Evolutionary conservation across 2,329 filamentous ascomycete genomes (phyloP).

Genomic region (Penicillium sp.): DNA sequence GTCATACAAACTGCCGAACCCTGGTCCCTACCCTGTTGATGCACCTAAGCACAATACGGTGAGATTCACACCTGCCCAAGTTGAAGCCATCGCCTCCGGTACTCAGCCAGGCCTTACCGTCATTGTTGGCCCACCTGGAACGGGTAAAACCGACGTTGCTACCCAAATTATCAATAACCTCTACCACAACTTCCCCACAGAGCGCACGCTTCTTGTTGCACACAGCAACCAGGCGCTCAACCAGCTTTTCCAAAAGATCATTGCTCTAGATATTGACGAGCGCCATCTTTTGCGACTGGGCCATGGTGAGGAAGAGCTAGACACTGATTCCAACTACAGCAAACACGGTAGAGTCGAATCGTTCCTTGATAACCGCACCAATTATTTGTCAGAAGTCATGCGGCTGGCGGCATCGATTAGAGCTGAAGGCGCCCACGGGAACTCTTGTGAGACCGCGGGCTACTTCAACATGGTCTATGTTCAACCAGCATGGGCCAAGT

Average conservation of each 20-base stretch:
- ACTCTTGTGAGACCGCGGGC: slow-evolving; percentile 91
- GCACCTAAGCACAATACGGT: slow-evolving; percentile 77
- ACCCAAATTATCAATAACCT: slow-evolving; percentile 99
- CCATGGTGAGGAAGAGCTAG: slow-evolving; percentile 91
- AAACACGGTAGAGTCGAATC: slow-evolving; percentile 94
- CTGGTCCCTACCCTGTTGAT: slow-evolving; percentile 85
- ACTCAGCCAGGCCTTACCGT: slow-evolving; percentile 92
- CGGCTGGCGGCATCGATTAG: slow-evolving; percentile 80
- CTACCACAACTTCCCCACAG: slow-evolving; percentile 94
- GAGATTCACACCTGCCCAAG: slow-evolving; percentile 86
- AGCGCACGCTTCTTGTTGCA: slow-evolving; percentile 87
- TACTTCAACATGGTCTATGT: slow-evolving; percentile 96
- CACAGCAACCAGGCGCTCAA: slow-evolving; percentile 98
- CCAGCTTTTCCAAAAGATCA: slow-evolving; percentile 96
- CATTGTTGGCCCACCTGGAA: slow-evolving; percentile 91
- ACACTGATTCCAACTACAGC: slow-evolving; percentile 82
- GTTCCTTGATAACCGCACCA: slow-evolving; percentile 82
- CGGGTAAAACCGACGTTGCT: slow-evolving; percentile 97
- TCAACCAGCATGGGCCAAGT: slow-evolving; percentile 83
- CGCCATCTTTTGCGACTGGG: slow-evolving; percentile 88
- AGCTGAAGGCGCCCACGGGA: slow-evolving; percentile 91
- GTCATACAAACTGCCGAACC: slow-evolving; percentile 85
- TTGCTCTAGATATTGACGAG: slow-evolving; percentile 93
- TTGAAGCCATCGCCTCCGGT: slow-evolving; percentile 90
- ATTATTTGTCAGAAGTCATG: slow-evolving; percentile 78